Base-by-base conservation (phyloP, 169 alveolate species). In the Cryptosporidium meleagridis region DNA sequence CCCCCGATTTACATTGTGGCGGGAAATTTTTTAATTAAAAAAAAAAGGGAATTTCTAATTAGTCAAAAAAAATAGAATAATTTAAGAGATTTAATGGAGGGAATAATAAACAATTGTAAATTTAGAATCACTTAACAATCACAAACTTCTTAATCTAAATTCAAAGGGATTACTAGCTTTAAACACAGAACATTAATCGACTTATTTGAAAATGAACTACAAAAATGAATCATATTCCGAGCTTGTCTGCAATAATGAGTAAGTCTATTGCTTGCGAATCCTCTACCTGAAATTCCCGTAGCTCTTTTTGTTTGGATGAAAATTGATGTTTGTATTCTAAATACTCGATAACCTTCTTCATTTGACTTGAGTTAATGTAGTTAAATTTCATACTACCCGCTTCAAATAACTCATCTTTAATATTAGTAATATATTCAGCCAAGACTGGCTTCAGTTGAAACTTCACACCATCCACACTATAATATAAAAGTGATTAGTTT, bases 341-440 rank as follows among this genome's bases (percentile, higher is more conserved):
- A 48, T 80, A 80, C 53, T 80, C 89, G 5, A 80, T 62, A 4
- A 80, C 75, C 29, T 51, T 80, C 45, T 80, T 65, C 89, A 80
- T 80, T 10, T 44, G 68, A 26, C 9, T 62, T n/a, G 89, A 80
- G n/a, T 44, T 65, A 67, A 80, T 80, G 21, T 61, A 80, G 18
- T 80, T 58, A 62, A 80, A 80, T 53, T 41, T 65, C 59, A 80
- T 62, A 7, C 58, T 39, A 12, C 65, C 67, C 3, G 16, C 62
- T 41, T 41, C 48, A n/a, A 62, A 33, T 26, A 61, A 65, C 21
- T 80, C 48, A 33, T 80, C 89, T 31, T 65, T 35, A 37, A 80
- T 37, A 26, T 39, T 65, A 21, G 75, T 41, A 53, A 80, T 80
- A 62, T 62, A 45, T 21, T 31, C 52, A 18, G 67, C 75, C 18